These are phyloP conservation scores for Malassezia psittaci DNA, from an alignment of 1,284 basidiomycete species.

Conservation along the genomic window DNA sequence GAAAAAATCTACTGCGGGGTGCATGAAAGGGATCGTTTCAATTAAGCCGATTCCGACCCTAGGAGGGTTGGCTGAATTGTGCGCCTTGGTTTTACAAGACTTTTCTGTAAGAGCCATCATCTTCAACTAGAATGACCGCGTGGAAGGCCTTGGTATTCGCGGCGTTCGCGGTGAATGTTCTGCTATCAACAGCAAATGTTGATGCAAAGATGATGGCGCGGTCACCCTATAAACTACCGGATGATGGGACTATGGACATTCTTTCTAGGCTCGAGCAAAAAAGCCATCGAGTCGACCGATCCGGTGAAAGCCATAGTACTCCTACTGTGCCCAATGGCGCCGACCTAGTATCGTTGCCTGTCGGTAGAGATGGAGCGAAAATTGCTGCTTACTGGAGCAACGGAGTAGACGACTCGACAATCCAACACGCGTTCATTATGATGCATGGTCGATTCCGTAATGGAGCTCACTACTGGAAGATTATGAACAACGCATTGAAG, in stretches of 20 bases:
- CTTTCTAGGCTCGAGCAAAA: neutral
- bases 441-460: constrained; percentile 39
- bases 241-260: constrained; percentile 1
- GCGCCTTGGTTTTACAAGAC: too few species aligned
- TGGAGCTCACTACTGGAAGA: constrained; percentile 32
- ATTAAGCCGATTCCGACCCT: too few species aligned
- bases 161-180: neutral
- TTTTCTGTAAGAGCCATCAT: too few species aligned
- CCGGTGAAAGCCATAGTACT: constrained; percentile 19
- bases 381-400: constrained; percentile 31
- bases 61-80: too few species aligned
- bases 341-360: constrained; percentile 20
- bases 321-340: constrained; percentile 27
- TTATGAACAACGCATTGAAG: constrained; percentile 28
- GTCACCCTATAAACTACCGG: neutral
- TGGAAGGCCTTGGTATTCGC: neutral
- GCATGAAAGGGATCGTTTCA: too few species aligned
- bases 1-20: too few species aligned
- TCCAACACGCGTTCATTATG: constrained; percentile 38
- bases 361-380: constrained; percentile 18
- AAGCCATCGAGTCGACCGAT: neutral
- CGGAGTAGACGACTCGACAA: constrained; percentile 16
- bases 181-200: too few species aligned
- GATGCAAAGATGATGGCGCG: too few species aligned
- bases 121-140: too few species aligned